A percentile compares a stretch with the other conserved stretches of the same genome.
These are phyloP conservation scores for Austropuccinia psidii DNA, from an alignment of 1,284 basidiomycete genomes.

Conservation along the genomic window DNA sequence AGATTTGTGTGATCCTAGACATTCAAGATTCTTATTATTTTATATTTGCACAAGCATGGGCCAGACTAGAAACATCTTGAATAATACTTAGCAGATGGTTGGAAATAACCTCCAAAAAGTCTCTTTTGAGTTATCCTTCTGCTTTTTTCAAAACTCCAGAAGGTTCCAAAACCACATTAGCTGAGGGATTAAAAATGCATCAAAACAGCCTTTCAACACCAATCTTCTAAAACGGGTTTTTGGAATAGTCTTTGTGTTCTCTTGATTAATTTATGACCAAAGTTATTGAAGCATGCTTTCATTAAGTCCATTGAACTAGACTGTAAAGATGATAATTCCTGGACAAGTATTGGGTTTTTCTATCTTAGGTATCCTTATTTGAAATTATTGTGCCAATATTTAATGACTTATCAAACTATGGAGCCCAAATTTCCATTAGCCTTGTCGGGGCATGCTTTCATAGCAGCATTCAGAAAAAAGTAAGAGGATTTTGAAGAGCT, in stretches of 20 bases:
- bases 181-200: slow-evolving; percentile 59
- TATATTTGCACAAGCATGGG: slow-evolving; percentile 41
- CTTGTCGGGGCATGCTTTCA: slow-evolving; percentile 89
- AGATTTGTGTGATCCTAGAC: slow-evolving; percentile 41
- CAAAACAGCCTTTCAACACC: slow-evolving; percentile 65
- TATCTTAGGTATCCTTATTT: slow-evolving; percentile 75
- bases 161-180: slow-evolving; percentile 17
- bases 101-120: slow-evolving; percentile 10
- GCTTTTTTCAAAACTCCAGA: slow-evolving; percentile 30
- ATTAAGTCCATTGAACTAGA: slow-evolving; percentile 81
- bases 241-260: slow-evolving; percentile 76
- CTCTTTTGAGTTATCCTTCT: slow-evolving; percentile 3
- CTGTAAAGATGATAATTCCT: slow-evolving; percentile 57
- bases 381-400: slow-evolving; percentile 75
- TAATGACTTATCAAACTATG: slow-evolving; percentile 77
- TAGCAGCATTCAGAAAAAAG: slow-evolving; percentile 64
- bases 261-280: slow-evolving; percentile 62
- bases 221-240: slow-evolving; percentile 64
- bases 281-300: slow-evolving; percentile 80
- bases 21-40: slow-evolving; percentile 34
- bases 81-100: slow-evolving; percentile 38
- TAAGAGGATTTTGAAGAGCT: slow-evolving; percentile 60
- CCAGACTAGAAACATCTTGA: slow-evolving; percentile 38
- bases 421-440: slow-evolving; percentile 82
- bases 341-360: slow-evolving; percentile 84